Conservation (phyloP, 345 rosid genomes). For the Populus ilicifolia region DNA sequence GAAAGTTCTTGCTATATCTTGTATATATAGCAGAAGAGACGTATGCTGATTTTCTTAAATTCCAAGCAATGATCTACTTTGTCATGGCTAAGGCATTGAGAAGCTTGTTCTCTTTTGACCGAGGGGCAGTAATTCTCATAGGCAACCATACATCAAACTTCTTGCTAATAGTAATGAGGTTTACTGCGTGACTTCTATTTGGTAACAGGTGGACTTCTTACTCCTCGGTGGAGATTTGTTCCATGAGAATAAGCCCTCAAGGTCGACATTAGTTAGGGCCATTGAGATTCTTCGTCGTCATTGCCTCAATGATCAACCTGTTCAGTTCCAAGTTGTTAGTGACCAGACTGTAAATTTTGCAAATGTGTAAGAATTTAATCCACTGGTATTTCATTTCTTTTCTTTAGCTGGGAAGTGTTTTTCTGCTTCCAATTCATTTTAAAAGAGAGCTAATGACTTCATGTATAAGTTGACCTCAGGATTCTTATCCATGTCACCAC, state of each 20-base stretch:
- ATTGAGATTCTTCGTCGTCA: conserved; percentile 96
- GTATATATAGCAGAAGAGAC: background rate
- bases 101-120: no score
- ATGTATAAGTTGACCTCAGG: background rate
- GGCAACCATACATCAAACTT: background rate
- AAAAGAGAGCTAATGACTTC: conserved; percentile 2
- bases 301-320: conserved; percentile 82
- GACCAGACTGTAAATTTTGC: conserved; percentile 93
- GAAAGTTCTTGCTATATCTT: background rate
- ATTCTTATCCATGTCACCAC: background rate
- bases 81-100: no score
- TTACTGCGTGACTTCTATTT: conserved; percentile 11
- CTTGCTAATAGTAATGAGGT: background rate
- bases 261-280: conserved; percentile 86
- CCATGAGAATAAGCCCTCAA: conserved; percentile 97
- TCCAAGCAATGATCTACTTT: no score
- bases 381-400: background rate
- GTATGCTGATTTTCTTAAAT: background rate
- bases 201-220: conserved; percentile 76
- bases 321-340: conserved; percentile 97
- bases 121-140: background rate
- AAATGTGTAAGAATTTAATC: conserved; percentile 46
- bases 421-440: background rate
- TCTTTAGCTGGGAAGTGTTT: background rate
- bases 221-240: conserved; percentile 98